phyloP scores from a whole-genome alignment of 2,329 filamentous ascomycete species.

The Exophiala aquamarina region DNA sequence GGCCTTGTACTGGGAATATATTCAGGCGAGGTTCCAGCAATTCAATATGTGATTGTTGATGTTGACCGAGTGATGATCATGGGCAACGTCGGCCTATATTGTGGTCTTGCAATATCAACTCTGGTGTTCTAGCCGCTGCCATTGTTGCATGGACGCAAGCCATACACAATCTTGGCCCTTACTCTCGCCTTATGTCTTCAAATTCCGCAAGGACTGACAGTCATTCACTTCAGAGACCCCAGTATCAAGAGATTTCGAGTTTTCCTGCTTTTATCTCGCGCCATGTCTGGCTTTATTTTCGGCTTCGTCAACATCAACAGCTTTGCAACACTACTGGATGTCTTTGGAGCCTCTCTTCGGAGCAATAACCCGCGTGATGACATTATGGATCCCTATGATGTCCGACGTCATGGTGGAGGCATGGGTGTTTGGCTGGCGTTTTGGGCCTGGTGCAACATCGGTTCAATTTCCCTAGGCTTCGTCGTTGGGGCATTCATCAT shows the following conservation, averaged over 20 bases:
- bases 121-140: constrained; percentile 73
- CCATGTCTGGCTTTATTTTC: constrained; percentile 66
- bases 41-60: constrained; percentile 75
- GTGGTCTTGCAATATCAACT: constrained; percentile 69
- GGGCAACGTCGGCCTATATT: constrained; percentile 72
- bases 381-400: constrained; percentile 65
- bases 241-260: constrained; percentile 57
- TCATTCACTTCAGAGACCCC: constrained; percentile 58
- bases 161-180: constrained; percentile 70
- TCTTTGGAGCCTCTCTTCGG: constrained; percentile 75
- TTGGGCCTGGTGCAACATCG: constrained; percentile 76
- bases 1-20: constrained; percentile 74
- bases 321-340: constrained; percentile 67
- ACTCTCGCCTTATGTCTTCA: constrained; percentile 70
- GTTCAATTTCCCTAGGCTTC: constrained; percentile 70
- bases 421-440: constrained; percentile 78
- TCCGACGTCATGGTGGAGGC: constrained; percentile 72
- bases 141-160: constrained; percentile 69
- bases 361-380: constrained; percentile 72
- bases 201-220: constrained; percentile 71
- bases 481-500: constrained; percentile 70
- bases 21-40: constrained; percentile 73
- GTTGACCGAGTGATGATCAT: constrained; percentile 66
- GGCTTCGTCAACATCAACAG: constrained; percentile 79
- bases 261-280: constrained; percentile 63